A percentile compares a stretch with the other conserved stretches of the same genome.
phyloP scores from a whole-genome alignment of 2,329 filamentous ascomycete species.

The Phialocephala subalpina region DNA sequence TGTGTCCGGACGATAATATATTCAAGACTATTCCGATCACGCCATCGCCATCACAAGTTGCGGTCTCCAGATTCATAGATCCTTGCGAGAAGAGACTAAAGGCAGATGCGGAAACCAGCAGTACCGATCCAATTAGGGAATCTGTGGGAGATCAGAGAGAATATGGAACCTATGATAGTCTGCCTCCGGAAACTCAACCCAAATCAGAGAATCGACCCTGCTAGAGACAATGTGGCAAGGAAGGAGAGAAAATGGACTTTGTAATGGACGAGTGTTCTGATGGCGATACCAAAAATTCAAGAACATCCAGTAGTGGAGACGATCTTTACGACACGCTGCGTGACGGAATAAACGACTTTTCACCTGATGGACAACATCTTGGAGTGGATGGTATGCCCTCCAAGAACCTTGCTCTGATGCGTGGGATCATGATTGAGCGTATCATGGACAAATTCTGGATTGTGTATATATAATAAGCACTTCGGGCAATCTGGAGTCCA shows the following conservation, averaged over 20 bases:
- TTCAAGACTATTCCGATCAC: no score
- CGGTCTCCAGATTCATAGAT: no score
- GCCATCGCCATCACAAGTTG: no score
- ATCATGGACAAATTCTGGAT: conserved; percentile 28
- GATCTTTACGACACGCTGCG: background rate
- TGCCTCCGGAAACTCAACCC: no score
- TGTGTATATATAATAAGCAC: conserved; percentile 24
- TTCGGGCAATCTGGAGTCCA: conserved; percentile 37
- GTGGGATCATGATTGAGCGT: conserved; percentile 17
- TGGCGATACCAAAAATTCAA: background rate
- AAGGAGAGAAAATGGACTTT: background rate
- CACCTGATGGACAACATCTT: background rate
- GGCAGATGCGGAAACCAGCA: no score
- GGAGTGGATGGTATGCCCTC: background rate
- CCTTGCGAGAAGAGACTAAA: no score
- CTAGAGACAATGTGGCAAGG: no score
- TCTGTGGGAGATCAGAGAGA: no score
- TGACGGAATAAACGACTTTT: background rate
- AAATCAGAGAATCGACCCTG: no score
- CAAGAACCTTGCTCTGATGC: background rate
- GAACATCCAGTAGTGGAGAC: background rate
- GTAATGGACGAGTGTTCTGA: background rate
- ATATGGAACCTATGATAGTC: no score
- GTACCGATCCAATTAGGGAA: no score
- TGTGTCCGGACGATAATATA: no score